Evolutionary conservation across 1,284 basidiomycete genomes (phyloP).

Genomic region (Vanrija sp.): DNA sequence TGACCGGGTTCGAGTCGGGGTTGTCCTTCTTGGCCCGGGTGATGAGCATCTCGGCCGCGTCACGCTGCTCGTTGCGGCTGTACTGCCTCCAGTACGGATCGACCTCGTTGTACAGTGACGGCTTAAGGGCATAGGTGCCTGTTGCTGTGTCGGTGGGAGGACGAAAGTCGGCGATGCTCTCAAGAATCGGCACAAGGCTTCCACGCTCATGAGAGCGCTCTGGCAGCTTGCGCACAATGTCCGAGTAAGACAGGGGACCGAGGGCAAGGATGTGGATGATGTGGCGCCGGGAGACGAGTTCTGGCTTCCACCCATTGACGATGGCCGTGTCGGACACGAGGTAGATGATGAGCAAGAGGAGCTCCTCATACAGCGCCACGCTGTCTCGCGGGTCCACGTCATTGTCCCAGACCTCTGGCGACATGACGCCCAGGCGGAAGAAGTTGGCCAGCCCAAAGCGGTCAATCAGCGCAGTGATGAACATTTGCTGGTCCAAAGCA

Average conservation of each 20-base stretch:
- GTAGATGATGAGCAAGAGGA: slow-evolving; percentile 81
- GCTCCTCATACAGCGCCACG: slow-evolving; percentile 85
- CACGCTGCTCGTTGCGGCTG: slow-evolving; percentile 88
- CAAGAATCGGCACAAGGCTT: slow-evolving; percentile 75
- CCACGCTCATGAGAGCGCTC: slow-evolving; percentile 85
- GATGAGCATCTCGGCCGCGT: slow-evolving; percentile 78
- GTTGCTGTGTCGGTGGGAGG: slow-evolving; percentile 66
- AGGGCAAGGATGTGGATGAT: slow-evolving; percentile 88
- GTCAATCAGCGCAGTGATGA: slow-evolving; percentile 82
- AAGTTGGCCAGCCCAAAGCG: slow-evolving; percentile 78
- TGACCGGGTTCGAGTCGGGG: slow-evolving; percentile 60
- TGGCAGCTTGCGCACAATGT: slow-evolving; percentile 84
- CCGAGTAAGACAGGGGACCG: slow-evolving; percentile 83
- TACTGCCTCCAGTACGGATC: slow-evolving; percentile 97
- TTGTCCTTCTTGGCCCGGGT: slow-evolving; percentile 59
- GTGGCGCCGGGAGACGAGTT: slow-evolving; percentile 70
- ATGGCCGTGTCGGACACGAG: slow-evolving; percentile 78
- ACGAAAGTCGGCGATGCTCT: slow-evolving; percentile 76
- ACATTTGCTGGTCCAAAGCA: slow-evolving; percentile 71
- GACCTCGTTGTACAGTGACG: slow-evolving; percentile 78
- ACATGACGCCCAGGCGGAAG: slow-evolving; percentile 59
- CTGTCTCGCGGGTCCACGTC: slow-evolving; percentile 47
- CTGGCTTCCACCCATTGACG: slow-evolving; percentile 66
- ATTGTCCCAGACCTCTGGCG: slow-evolving; percentile 27
- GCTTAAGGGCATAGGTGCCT: slow-evolving; percentile 83